Conservation (phyloP, 495 filamentous ascomycete genomes). For the Penicillium coprophilum region DNA sequence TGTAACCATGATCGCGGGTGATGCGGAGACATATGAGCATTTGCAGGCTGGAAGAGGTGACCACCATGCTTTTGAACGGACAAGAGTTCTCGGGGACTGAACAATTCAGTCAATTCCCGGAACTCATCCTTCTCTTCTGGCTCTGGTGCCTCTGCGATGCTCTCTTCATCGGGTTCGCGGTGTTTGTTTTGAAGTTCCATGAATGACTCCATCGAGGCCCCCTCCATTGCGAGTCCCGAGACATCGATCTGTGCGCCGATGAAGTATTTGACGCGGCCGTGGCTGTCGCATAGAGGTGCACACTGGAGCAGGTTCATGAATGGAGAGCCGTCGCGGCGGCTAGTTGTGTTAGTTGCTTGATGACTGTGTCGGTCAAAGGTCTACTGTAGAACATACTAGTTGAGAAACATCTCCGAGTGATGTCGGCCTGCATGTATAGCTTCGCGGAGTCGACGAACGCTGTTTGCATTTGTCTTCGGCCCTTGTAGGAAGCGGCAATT, state of each 20-base stretch:
- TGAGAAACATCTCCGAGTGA: constrained; percentile 65
- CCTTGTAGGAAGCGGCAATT: constrained; percentile 67
- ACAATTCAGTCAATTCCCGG: constrained; percentile 55
- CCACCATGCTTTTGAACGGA: constrained; percentile 41
- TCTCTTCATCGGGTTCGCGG: constrained; percentile 21
- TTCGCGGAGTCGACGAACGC: constrained; percentile 55
- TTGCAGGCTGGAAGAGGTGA: constrained; percentile 32
- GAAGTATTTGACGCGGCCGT: constrained; percentile 59
- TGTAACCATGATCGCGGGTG: constrained; percentile 17
- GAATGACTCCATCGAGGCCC: constrained; percentile 59
- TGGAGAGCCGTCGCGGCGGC: constrained; percentile 59
- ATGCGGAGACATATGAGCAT: neutral
- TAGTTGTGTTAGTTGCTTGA: constrained; percentile 16
- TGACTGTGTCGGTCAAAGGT: neutral
- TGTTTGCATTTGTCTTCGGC: constrained; percentile 50
- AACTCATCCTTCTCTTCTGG: constrained; percentile 38
- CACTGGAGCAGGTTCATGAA: constrained; percentile 67
- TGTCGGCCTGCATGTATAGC: constrained; percentile 58
- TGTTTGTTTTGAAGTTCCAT: constrained; percentile 40
- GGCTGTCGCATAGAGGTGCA: constrained; percentile 60
- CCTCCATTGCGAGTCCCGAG: constrained; percentile 55
- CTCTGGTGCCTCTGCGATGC: constrained; percentile 18
- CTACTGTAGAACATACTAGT: constrained; percentile 53
- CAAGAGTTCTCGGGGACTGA: constrained; percentile 57
- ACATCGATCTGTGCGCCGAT: constrained; percentile 63